Evolutionary conservation across 1,139 yeast species (phyloP).

Genomic region (Suhomyces maxii): DNA sequence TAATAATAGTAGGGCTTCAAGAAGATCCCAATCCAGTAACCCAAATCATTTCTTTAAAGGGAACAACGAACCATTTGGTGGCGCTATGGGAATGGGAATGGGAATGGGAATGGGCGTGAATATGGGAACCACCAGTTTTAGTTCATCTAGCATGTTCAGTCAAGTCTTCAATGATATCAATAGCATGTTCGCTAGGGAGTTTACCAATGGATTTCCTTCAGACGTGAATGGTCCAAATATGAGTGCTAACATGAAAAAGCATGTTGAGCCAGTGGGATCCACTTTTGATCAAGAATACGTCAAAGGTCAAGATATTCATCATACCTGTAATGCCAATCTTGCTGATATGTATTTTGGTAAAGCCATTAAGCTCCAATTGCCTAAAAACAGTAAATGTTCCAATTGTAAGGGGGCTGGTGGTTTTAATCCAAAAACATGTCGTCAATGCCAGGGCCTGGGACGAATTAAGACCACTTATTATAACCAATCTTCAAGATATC

Average conservation of each 20-base stretch:
- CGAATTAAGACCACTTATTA: constrained; percentile 31
- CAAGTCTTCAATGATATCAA: constrained; percentile 43
- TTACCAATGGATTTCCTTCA: background rate
- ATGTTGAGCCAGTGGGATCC: constrained; percentile 15
- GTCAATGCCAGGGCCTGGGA: constrained; percentile 42
- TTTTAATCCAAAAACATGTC: constrained; percentile 32
- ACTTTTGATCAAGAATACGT: constrained; percentile 12
- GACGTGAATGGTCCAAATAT: background rate
- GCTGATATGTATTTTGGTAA: constrained; percentile 52
- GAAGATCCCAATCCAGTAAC: background rate
- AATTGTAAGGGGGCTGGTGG: constrained; percentile 50
- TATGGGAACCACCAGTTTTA: background rate
- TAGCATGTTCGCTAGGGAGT: constrained; percentile 24
- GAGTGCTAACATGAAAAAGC: constrained; percentile 12
- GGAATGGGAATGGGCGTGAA: constrained; percentile 3
- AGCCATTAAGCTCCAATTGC: constrained; percentile 44
- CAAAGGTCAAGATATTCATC: constrained; percentile 49
- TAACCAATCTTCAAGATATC: constrained; percentile 35
- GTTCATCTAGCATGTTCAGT: constrained; percentile 34
- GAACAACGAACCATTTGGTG: background rate
- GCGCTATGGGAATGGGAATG: constrained; percentile 1
- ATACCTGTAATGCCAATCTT: constrained; percentile 44
- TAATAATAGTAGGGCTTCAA: constrained; percentile 9
- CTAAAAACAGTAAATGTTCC: constrained; percentile 41
- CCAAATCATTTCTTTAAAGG: constrained; percentile 1